phyloP scores from a whole-genome alignment of 2,329 filamentous ascomycete species.

The Exophiala lecanii-corni region DNA sequence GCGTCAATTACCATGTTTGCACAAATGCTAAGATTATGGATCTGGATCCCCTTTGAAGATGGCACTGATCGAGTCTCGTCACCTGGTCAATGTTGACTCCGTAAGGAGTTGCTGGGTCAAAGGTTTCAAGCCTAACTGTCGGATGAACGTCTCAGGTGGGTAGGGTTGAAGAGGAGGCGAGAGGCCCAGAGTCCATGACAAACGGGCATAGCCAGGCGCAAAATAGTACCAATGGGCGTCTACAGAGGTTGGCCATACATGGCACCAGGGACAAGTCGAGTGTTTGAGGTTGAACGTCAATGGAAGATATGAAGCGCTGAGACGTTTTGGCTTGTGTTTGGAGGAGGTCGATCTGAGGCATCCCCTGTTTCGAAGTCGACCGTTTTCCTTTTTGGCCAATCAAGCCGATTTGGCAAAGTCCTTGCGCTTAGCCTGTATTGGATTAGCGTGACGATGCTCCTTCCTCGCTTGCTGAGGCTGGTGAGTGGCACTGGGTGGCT shows the following conservation, averaged over 20 bases:
- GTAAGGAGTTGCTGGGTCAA: constrained; percentile 11
- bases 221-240: constrained; percentile 6
- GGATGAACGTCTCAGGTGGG: constrained; percentile 18
- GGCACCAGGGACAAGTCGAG: constrained; percentile 3
- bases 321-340: constrained; percentile 19
- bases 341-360: constrained; percentile 17
- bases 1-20: constrained; percentile 5
- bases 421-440: no score
- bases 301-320: constrained; percentile 17
- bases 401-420: no score
- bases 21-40: constrained; percentile 18
- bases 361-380: constrained; percentile 7
- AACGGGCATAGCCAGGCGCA: constrained; percentile 2
- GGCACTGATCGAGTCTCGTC: constrained; percentile 22
- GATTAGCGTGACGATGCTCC: no score
- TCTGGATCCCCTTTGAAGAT: constrained; percentile 17
- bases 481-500: no score
- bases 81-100: constrained; percentile 18
- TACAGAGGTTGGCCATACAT: neutral
- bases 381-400: neutral
- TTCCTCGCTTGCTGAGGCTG: no score
- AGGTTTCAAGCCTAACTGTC: constrained; percentile 11
- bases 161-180: constrained; percentile 8
- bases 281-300: constrained; percentile 17
- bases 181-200: constrained; percentile 9